phyloP scores from a whole-genome alignment of 208 protist species.

The Spironucleus salmonicida region DNA sequence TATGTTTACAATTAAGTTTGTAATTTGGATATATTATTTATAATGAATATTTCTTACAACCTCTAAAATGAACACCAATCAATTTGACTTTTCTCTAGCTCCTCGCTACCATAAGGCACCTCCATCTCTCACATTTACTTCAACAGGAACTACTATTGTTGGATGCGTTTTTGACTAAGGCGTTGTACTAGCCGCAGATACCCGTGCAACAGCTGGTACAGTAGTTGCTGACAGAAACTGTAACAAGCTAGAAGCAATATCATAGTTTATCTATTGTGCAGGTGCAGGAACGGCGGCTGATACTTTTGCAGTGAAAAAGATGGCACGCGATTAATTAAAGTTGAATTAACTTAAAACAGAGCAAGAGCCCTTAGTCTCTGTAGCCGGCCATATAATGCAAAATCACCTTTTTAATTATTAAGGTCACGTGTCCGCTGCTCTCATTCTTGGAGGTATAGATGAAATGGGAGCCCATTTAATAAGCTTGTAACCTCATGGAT shows the following conservation, averaged over 20 bases:
- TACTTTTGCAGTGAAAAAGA: conserved; percentile 68
- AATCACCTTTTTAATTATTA: conserved; percentile 87
- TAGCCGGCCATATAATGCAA: conserved; percentile 84
- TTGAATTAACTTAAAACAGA: conserved; percentile 79
- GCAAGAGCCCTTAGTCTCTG: conserved; percentile 74
- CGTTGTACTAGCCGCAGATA: conserved; percentile 98
- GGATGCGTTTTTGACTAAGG: conserved; percentile 90
- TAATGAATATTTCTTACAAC: too few species aligned
- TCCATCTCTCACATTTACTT: too few species aligned
- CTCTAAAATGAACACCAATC: too few species aligned
- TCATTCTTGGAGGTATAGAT: conserved; percentile 96
- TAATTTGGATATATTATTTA: too few species aligned
- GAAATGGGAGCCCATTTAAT: conserved; percentile 79
- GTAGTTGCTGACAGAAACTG: conserved; percentile 98
- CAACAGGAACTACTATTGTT: conserved; percentile 97
- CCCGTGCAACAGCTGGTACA: conserved; percentile 84
- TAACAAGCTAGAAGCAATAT: conserved; percentile 99
- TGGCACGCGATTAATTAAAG: conserved; percentile 74
- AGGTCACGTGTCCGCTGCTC: conserved; percentile 86
- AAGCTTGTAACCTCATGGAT: conserved; percentile 90
- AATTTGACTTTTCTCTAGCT: too few species aligned
- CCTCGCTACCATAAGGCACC: too few species aligned
- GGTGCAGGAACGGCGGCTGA: conserved; percentile 98
- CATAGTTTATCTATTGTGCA: conserved; percentile 98
- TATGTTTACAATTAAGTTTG: too few species aligned